Percentiles rank a stretch among this genome's conserved stretches.
Conservation (phyloP, 495 filamentous ascomycete species). For the Neohortaea acidophila region DNA sequence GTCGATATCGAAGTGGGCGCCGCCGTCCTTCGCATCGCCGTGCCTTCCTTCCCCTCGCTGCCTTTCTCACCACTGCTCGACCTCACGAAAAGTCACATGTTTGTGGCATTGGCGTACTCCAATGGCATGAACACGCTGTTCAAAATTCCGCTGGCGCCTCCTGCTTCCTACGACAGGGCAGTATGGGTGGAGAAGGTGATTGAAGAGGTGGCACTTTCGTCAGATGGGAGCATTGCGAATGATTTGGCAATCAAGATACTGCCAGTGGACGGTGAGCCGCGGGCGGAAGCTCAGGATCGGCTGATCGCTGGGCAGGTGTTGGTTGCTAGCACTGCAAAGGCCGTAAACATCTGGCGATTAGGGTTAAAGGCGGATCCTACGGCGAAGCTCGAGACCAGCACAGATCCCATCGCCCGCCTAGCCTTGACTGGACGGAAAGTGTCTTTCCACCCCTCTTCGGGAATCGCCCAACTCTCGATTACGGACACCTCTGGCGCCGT, state of each 20-base stretch:
- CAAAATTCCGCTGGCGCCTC: conserved; percentile 44
- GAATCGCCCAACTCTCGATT: conserved; percentile 47
- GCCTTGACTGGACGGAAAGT: conserved; percentile 49
- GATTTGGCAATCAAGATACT: not conserved
- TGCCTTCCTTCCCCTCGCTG: conserved; percentile 19
- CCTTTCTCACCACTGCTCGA: not conserved
- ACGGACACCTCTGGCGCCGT: conserved; percentile 52
- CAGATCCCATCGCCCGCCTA: no score
- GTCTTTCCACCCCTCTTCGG: conserved; percentile 54
- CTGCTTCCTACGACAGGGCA: not conserved
- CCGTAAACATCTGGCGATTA: not conserved
- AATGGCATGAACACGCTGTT: conserved; percentile 54
- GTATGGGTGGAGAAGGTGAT: not conserved
- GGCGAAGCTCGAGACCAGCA: no score
- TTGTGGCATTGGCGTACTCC: conserved; percentile 56
- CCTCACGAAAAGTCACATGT: conserved; percentile 37
- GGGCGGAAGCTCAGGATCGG: not conserved
- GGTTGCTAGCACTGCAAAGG: not conserved
- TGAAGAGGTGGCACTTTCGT: not conserved
- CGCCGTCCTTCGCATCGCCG: conserved; percentile 26
- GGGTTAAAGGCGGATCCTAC: not conserved
- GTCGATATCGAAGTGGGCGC: conserved; percentile 24
- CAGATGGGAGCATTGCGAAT: not conserved
- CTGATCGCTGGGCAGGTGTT: not conserved
- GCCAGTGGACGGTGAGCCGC: not conserved